These are phyloP conservation scores for Toxicodendron radicans DNA, from an alignment of 345 rosid genomes.

Conservation along the genomic window DNA sequence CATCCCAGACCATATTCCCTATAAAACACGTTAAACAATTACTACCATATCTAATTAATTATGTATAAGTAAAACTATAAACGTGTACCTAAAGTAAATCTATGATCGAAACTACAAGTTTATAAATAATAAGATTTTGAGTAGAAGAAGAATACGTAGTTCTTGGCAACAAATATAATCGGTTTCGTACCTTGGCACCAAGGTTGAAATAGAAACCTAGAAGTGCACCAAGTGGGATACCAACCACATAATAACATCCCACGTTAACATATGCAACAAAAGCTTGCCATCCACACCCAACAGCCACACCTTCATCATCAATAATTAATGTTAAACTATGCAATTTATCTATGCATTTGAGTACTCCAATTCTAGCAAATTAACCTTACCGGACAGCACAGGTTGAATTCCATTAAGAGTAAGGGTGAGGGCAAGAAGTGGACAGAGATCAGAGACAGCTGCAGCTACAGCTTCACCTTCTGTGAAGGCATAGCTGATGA, in stretches of 20 bases:
- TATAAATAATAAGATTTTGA: background rate
- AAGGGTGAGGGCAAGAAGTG: slow-evolving; percentile 60
- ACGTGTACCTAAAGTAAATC: too few species aligned
- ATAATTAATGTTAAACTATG: background rate
- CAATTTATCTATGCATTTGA: too few species aligned
- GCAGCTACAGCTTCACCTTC: slow-evolving; percentile 57
- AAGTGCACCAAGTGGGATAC: slow-evolving; percentile 59
- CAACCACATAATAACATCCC: slow-evolving; percentile 69
- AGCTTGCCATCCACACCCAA: slow-evolving; percentile 86
- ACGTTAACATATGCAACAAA: slow-evolving; percentile 72
- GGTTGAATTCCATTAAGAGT: slow-evolving; percentile 74
- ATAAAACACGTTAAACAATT: too few species aligned
- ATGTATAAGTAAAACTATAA: too few species aligned
- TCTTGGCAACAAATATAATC: background rate
- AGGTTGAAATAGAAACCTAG: slow-evolving; percentile 62
- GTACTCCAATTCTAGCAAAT: too few species aligned
- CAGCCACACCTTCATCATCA: slow-evolving; percentile 58
- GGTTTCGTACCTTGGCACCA: slow-evolving; percentile 58
- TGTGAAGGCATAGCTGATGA: slow-evolving; percentile 64
- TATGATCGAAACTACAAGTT: too few species aligned
- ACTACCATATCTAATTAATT: too few species aligned
- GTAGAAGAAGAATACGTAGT: background rate
- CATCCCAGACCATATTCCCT: slow-evolving; percentile 86
- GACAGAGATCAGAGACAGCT: slow-evolving; percentile 70
- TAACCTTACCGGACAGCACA: slow-evolving; percentile 57